Conservation (phyloP, 352 stramenopile species). For the Peronospora farinosa region DNA sequence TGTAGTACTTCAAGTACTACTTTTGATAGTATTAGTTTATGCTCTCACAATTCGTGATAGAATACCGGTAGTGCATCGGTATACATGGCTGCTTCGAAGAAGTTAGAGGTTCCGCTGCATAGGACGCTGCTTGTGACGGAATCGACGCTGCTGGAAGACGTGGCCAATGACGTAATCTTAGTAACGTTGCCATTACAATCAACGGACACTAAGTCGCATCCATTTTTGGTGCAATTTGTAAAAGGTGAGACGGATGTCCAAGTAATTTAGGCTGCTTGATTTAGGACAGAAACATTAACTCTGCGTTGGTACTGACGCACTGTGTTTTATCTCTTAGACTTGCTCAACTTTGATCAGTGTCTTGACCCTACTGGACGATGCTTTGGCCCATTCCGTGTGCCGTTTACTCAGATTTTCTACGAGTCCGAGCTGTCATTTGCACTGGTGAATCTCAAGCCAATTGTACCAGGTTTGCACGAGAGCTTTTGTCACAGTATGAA, state of each 20-base stretch:
- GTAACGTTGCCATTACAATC: slow-evolving; percentile 11
- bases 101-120: slow-evolving; percentile 20
- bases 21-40: neutral
- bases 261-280: too few species aligned
- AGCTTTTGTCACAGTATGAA: neutral
- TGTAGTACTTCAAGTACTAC: neutral
- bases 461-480: slow-evolving; percentile 62
- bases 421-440: slow-evolving; percentile 51
- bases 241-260: slow-evolving; percentile 9
- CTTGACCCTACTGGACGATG: slow-evolving; percentile 26
- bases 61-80: slow-evolving; percentile 5
- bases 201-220: neutral
- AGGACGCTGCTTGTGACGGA: slow-evolving; percentile 32
- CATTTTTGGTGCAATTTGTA: slow-evolving; percentile 17
- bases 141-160: neutral
- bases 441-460: slow-evolving; percentile 92
- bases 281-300: too few species aligned
- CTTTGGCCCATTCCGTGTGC: slow-evolving; percentile 48
- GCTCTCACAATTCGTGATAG: slow-evolving; percentile 1
- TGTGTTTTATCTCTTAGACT: slow-evolving; percentile 15
- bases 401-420: slow-evolving; percentile 52
- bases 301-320: too few species aligned
- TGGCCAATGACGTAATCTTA: slow-evolving; percentile 3
- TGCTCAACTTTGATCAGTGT: slow-evolving; percentile 36
- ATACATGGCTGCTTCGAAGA: slow-evolving; percentile 14